Conservation (phyloP, 805 yeast species). For the Kazachstania africana region DNA sequence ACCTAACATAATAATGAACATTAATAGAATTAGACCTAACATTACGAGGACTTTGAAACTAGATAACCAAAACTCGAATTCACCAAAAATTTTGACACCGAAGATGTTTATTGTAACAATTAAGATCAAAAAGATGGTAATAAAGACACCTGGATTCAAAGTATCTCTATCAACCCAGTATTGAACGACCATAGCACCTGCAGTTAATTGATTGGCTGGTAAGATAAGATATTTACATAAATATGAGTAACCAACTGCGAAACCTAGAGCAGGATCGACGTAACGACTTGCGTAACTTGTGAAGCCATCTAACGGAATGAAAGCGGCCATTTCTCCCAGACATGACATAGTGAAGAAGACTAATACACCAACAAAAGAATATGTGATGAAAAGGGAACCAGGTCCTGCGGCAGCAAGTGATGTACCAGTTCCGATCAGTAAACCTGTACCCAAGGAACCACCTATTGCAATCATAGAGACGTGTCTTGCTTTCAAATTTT, state of each 20-base stretch:
- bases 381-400: conserved; percentile 44
- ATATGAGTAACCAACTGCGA: conserved; percentile 35
- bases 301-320: conserved; percentile 56
- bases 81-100: conserved; percentile 36
- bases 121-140: conserved; percentile 30
- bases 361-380: conserved; percentile 55
- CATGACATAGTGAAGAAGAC: conserved; percentile 61
- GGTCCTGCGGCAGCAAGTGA: conserved; percentile 63
- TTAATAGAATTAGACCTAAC: conserved; percentile 52
- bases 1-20: conserved; percentile 59
- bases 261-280: conserved; percentile 37
- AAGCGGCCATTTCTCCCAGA: conserved; percentile 59
- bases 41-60: conserved; percentile 53
- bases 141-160: conserved; percentile 35
- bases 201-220: conserved; percentile 35
- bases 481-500: conserved; percentile 39
- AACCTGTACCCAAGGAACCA: conserved; percentile 75
- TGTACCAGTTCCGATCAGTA: conserved; percentile 65
- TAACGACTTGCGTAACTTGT: conserved; percentile 45
- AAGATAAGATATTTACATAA: conserved; percentile 37
- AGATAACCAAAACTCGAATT: conserved; percentile 38
- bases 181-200: conserved; percentile 35
- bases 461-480: conserved; percentile 70
- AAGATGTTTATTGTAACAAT: conserved; percentile 27
- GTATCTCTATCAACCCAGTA: conserved; percentile 33